phyloP scores from a whole-genome alignment of 73 alveolate genomes.

The Tetrahymena elliotti region DNA sequence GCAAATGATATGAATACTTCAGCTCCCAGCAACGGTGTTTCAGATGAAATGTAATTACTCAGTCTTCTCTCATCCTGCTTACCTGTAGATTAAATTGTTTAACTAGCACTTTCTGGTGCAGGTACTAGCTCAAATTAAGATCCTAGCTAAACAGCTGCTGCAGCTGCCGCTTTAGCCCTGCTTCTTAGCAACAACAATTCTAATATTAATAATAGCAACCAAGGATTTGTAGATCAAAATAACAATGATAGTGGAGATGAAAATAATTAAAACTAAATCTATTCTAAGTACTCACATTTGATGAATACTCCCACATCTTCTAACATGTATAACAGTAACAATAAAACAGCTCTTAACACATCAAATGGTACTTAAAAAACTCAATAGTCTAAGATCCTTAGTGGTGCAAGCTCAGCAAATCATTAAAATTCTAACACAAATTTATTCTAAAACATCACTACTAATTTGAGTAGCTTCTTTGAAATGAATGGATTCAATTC shows the following conservation, averaged over 20 bases:
- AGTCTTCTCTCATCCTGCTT: neutral
- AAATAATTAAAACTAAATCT: neutral
- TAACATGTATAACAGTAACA: neutral
- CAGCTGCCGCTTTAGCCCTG: neutral
- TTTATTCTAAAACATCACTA: neutral
- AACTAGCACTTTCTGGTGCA: neutral
- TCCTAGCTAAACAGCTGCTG: neutral
- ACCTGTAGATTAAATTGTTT: neutral
- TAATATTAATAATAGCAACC: neutral
- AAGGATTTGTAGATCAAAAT: neutral
- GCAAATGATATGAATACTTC: neutral
- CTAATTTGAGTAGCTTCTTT: neutral
- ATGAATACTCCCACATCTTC: neutral
- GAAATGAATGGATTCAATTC: neutral
- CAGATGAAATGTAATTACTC: neutral
- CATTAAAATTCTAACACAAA: neutral
- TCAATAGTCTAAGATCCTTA: neutral
- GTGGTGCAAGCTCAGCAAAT: neutral
- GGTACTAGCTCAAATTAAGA: neutral
- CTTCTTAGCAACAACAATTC: neutral
- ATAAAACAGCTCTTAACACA: neutral
- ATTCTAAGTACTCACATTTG: neutral
- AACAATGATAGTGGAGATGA: neutral
- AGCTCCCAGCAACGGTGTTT: neutral
- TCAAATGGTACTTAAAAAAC: neutral